Evolutionary conservation across 1,284 basidiomycete genomes (phyloP), one percentile per base, ranked within the genome.

Genomic region (Irpex rosettiformis): DNA sequence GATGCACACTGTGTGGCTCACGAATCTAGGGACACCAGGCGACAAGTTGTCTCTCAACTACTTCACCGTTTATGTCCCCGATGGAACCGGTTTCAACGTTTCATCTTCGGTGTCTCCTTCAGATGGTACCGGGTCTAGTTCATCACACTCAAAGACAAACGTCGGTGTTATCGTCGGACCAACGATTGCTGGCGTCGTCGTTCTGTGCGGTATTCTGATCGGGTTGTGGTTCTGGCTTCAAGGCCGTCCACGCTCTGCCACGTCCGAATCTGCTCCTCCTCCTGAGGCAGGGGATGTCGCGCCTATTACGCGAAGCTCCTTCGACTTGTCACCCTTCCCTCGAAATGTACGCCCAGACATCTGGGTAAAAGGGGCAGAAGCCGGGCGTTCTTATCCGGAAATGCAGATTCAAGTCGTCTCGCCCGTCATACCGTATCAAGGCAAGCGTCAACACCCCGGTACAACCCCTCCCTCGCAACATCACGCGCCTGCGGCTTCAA

Each of bases 41-140:
- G 57, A 51, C 53, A 55, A 57, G 33, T 21, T 61, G 25, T 54
- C 56, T 4, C 48, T 61, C n/a, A 58, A 55, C 52, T 37, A 54
- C 29, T 55, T 61, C 25, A 61, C 59, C 11, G 56, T 61, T 13
- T 61, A 28, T 24, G 30, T 24, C 10, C 45, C 37, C n/a, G 55
- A 55, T 28, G 25, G 21, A 7, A 42, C 59, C 1, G 40, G 52
- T 24, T 18, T 40, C 25, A 27, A 13, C 21, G 21, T 37, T n/a
- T 18, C 22, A 47, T 47, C 45, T 21, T n/a, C 2, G n/a, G 33
- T 40, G 33, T n/a, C 33, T n/a, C n/a, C 33, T 40, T 11, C 13
- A 11, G n/a, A 21, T 1, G 21, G 16, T 47, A 11, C 45, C 21
- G 24, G 16, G 24, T 11, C 45, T 10, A 21, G 16, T 47, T 10